phyloP scores from a whole-genome alignment of 345 rosid genomes.

The Excoecaria cochinchinensis region DNA sequence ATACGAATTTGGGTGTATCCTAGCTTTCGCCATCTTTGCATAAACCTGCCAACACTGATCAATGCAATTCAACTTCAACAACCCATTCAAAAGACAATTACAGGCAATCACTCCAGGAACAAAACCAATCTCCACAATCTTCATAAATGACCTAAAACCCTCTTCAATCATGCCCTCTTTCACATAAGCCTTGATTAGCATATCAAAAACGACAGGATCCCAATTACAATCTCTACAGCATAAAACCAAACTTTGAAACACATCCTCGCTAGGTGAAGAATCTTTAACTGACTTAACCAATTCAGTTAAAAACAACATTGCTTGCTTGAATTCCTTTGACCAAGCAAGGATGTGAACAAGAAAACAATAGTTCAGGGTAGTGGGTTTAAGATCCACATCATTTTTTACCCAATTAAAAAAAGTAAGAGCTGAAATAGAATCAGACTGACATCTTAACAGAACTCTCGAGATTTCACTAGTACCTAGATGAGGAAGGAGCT shows the following conservation, averaged over 20 bases:
- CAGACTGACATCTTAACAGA: conserved; percentile 30
- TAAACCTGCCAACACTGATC: conserved; percentile 75
- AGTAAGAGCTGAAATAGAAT: conserved; percentile 25
- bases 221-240: conserved; percentile 27
- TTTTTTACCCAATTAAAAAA: conserved; percentile 29
- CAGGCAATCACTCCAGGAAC: conserved; percentile 67
- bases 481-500: conserved; percentile 26
- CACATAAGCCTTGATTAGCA: conserved; percentile 25
- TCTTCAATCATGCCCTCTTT: conserved; percentile 29
- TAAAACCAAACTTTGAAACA: conserved; percentile 17
- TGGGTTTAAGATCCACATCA: conserved; percentile 23
- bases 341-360: conserved; percentile 21
- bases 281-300: conserved; percentile 18
- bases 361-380: conserved; percentile 18
- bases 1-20: conserved; percentile 56
- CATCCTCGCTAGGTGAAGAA: conserved; percentile 14
- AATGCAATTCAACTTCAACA: conserved; percentile 50
- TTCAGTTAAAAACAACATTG: conserved; percentile 24
- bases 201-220: conserved; percentile 26
- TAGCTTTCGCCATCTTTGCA: conserved; percentile 56
- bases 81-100: conserved; percentile 70
- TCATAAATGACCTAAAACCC: conserved; percentile 44
- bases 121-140: conserved; percentile 47
- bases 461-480: conserved; percentile 24
- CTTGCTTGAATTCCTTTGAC: conserved; percentile 24